Percentiles rank a stretch among this genome's conserved stretches.
Evolutionary conservation across 768 basidiomycete genomes (phyloP).

Genomic region (Saitozyma podzolica): DNA sequence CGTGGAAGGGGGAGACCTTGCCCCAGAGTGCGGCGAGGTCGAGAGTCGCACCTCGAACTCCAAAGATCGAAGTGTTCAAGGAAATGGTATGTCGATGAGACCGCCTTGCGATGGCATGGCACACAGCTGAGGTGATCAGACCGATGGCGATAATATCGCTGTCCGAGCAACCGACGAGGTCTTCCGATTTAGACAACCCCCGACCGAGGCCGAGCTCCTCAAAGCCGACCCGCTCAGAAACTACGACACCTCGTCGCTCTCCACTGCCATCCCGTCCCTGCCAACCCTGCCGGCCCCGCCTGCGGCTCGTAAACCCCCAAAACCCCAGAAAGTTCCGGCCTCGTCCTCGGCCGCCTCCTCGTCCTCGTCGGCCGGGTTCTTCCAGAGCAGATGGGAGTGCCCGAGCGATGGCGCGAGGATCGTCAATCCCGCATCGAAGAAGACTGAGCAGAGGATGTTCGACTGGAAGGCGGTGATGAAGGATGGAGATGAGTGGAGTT

Average conservation of each 20-base stretch:
- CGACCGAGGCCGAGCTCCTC: conserved; percentile 54
- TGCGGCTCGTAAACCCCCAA: conserved; percentile 30
- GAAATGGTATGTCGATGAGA: conserved; percentile 51
- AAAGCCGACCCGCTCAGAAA: conserved; percentile 55
- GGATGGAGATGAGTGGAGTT: conserved; percentile 76
- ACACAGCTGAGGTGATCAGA: conserved; percentile 13
- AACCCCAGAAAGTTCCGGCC: not conserved
- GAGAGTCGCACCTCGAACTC: conserved; percentile 47
- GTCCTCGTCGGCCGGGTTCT: conserved; percentile 8
- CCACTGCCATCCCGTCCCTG: conserved; percentile 18
- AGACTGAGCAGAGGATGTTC: conserved; percentile 51
- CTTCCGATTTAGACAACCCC: conserved; percentile 37
- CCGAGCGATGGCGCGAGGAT: conserved; percentile 42
- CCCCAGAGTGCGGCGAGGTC: conserved; percentile 46
- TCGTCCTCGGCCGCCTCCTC: too few relatives aligned
- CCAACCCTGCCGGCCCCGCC: conserved; percentile 37
- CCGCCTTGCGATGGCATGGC: too few relatives aligned
- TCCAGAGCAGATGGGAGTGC: conserved; percentile 37
- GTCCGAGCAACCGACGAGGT: conserved; percentile 46
- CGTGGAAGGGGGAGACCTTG: conserved; percentile 56
- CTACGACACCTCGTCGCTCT: conserved; percentile 35
- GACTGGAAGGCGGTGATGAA: conserved; percentile 65
- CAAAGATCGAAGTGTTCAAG: conserved; percentile 56
- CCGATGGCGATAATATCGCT: conserved; percentile 28
- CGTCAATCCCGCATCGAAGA: conserved; percentile 36